Conservation (phyloP, 345 rosid genomes). For the Cardiospermum halicacabum region DNA sequence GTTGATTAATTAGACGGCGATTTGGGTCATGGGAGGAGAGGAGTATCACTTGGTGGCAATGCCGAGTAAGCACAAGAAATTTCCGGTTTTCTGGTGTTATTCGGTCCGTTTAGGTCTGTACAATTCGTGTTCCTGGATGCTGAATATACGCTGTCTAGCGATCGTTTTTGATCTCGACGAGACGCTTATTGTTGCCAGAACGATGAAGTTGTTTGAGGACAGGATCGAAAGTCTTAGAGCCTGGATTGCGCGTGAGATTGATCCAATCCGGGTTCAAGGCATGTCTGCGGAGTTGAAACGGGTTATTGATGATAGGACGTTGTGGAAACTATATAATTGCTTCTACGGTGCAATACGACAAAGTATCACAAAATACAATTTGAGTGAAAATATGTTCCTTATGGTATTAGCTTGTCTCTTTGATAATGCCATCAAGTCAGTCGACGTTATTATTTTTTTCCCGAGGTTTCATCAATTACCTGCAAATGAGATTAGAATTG, state of each 20-base stretch:
- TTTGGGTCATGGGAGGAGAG: slow-evolving; percentile 70
- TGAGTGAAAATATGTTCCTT: no score
- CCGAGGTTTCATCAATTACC: slow-evolving; percentile 97
- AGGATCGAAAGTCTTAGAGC: slow-evolving; percentile 65
- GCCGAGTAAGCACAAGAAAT: slow-evolving; percentile 98
- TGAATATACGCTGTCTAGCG: slow-evolving; percentile 77
- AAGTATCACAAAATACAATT: no score
- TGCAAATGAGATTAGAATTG: slow-evolving; percentile 25
- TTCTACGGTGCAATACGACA: no score
- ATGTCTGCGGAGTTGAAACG: slow-evolving; percentile 78
- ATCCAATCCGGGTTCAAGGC: slow-evolving; percentile 54
- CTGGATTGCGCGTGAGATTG: slow-evolving; percentile 82
- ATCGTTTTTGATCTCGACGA: slow-evolving; percentile 97
- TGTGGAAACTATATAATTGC: no score
- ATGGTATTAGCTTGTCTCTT: slow-evolving; percentile 61
- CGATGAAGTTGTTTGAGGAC: slow-evolving; percentile 95
- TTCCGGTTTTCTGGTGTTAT: slow-evolving; percentile 98
- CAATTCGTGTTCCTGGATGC: slow-evolving; percentile 71
- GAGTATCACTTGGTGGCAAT: slow-evolving; percentile 97
- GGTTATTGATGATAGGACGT: slow-evolving; percentile 62
- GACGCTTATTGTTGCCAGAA: slow-evolving; percentile 91
- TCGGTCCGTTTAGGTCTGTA: slow-evolving; percentile 67
- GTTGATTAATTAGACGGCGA: slow-evolving; percentile 60
- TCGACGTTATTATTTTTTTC: slow-evolving; percentile 81
- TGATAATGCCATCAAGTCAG: slow-evolving; percentile 67